Percentiles rank a stretch among this genome's conserved stretches.
phyloP scores from a whole-genome alignment of 2,329 filamentous ascomycete genomes.

The Cadophora luteo-olivacea region DNA sequence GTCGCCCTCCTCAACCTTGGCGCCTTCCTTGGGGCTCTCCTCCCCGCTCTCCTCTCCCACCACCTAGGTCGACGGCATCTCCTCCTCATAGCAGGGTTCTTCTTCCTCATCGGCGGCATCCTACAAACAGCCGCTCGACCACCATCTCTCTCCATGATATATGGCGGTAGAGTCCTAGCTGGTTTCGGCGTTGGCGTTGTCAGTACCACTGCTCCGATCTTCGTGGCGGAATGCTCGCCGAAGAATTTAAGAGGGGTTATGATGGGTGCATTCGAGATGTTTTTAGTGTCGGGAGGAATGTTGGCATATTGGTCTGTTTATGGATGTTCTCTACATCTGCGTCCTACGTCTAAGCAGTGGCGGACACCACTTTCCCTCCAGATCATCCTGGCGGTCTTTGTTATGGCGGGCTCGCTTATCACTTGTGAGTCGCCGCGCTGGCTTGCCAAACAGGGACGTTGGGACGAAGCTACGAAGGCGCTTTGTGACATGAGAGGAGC shows the following conservation, averaged over 20 bases:
- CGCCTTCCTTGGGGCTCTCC: slow-evolving; percentile 57
- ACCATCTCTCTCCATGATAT: slow-evolving; percentile 28
- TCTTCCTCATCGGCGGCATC: slow-evolving; percentile 43
- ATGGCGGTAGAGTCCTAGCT: slow-evolving; percentile 29
- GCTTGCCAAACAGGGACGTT: slow-evolving; percentile 53
- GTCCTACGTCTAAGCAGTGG: slow-evolving; percentile 48
- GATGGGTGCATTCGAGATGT: slow-evolving; percentile 53
- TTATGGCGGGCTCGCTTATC: slow-evolving; percentile 58
- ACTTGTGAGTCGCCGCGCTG: slow-evolving; percentile 59
- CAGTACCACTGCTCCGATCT: slow-evolving; percentile 47
- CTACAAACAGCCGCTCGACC: slow-evolving; percentile 32
- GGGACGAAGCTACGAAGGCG: slow-evolving; percentile 50
- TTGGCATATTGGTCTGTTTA: slow-evolving; percentile 45
- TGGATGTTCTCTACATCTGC: slow-evolving; percentile 51
- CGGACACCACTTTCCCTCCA: slow-evolving; percentile 57
- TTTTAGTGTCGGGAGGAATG: slow-evolving; percentile 52
- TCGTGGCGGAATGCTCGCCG: slow-evolving; percentile 62
- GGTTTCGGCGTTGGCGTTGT: slow-evolving; percentile 48
- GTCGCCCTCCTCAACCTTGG: slow-evolving; percentile 59
- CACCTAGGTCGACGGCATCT: slow-evolving; percentile 50
- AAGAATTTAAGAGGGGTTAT: slow-evolving; percentile 53
- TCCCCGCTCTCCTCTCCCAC: slow-evolving; percentile 55
- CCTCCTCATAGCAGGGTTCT: slow-evolving; percentile 51
- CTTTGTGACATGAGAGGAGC: slow-evolving; percentile 60
- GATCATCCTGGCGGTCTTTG: slow-evolving; percentile 61